phyloP scores from a whole-genome alignment of 192 early-diverging fungal genomes.

The Rhizophagus sp. region DNA sequence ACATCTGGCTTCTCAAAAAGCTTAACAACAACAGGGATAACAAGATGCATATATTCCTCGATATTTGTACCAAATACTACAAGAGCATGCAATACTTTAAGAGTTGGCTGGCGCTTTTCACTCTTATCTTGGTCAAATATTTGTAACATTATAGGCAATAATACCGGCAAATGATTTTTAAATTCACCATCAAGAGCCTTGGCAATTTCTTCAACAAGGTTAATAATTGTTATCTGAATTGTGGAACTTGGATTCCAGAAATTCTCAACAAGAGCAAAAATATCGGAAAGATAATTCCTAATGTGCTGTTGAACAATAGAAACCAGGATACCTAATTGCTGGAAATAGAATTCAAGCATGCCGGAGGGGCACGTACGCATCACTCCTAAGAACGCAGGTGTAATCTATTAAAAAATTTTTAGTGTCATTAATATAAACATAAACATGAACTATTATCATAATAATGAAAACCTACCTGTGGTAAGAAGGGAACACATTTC shows the following conservation, averaged over 20 bases:
- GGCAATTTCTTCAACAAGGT: slow-evolving; percentile 84
- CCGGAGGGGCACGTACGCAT: slow-evolving; percentile 78
- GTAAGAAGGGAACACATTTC: slow-evolving; percentile 88
- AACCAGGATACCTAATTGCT: slow-evolving; percentile 80
- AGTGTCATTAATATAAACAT: background rate
- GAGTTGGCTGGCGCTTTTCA: slow-evolving; percentile 63
- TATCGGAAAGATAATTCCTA: slow-evolving; percentile 78
- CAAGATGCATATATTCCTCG: slow-evolving; percentile 90
- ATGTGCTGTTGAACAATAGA: slow-evolving; percentile 86
- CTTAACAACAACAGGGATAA: slow-evolving; percentile 81
- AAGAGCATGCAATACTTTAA: slow-evolving; percentile 75
- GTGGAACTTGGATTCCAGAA: slow-evolving; percentile 69
- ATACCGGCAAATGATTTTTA: slow-evolving; percentile 75
- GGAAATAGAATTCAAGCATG: slow-evolving; percentile 90
- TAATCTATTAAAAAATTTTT: slow-evolving; percentile 56
- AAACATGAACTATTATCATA: background rate
- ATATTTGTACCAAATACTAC: slow-evolving; percentile 82
- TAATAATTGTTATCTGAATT: slow-evolving; percentile 82
- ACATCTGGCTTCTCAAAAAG: slow-evolving; percentile 75
- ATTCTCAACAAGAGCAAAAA: slow-evolving; percentile 78
- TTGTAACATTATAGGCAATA: slow-evolving; percentile 82
- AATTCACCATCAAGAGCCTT: slow-evolving; percentile 86
- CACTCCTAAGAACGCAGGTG: slow-evolving; percentile 85
- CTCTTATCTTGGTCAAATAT: slow-evolving; percentile 81
- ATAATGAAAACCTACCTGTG: slow-evolving; percentile 55